These are phyloP conservation scores for Colletotrichum tropicale DNA, from an alignment of 2,329 filamentous ascomycete species.

Conservation along the genomic window DNA sequence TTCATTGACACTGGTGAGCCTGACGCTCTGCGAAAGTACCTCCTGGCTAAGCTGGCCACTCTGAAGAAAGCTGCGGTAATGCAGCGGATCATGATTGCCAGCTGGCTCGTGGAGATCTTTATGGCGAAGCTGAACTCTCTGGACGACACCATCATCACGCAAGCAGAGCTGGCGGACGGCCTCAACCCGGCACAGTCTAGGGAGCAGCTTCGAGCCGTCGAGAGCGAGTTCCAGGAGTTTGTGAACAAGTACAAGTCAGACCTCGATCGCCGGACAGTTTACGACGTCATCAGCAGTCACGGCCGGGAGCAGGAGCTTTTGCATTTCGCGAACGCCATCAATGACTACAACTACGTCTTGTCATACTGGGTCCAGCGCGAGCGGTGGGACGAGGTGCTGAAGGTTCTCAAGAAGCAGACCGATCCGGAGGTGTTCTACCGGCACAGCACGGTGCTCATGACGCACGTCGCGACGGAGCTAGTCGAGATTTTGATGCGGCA, in stretches of 20 bases:
- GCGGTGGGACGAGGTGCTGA: constrained; percentile 85
- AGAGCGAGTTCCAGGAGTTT: constrained; percentile 87
- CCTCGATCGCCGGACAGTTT: constrained; percentile 88
- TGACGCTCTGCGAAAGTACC: constrained; percentile 88
- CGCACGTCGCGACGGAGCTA: constrained; percentile 80
- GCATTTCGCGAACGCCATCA: constrained; percentile 85
- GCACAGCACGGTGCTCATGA: constrained; percentile 97
- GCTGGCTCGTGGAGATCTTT: constrained; percentile 93
- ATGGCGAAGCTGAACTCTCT: constrained; percentile 97
- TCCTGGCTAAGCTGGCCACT: constrained; percentile 80
- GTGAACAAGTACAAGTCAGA: constrained; percentile 83
- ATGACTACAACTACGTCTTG: constrained; percentile 93
- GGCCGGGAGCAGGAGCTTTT: constrained; percentile 92
- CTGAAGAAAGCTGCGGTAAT: constrained; percentile 86
- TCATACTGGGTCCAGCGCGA: constrained; percentile 98
- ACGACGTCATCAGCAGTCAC: constrained; percentile 95
- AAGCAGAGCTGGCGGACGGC: constrained; percentile 78
- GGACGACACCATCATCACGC: constrained; percentile 91
- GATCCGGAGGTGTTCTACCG: constrained; percentile 94
- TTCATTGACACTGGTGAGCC: constrained; percentile 91
- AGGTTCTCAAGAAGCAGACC: constrained; percentile 90
- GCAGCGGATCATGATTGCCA: constrained; percentile 94
- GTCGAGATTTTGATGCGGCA: constrained; percentile 98
- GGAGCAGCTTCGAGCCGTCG: constrained; percentile 72
- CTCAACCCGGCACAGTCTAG: constrained; percentile 73